These are phyloP conservation scores for Crithidia expoeki DNA, from an alignment of 208 protist species.

Conservation along the genomic window DNA sequence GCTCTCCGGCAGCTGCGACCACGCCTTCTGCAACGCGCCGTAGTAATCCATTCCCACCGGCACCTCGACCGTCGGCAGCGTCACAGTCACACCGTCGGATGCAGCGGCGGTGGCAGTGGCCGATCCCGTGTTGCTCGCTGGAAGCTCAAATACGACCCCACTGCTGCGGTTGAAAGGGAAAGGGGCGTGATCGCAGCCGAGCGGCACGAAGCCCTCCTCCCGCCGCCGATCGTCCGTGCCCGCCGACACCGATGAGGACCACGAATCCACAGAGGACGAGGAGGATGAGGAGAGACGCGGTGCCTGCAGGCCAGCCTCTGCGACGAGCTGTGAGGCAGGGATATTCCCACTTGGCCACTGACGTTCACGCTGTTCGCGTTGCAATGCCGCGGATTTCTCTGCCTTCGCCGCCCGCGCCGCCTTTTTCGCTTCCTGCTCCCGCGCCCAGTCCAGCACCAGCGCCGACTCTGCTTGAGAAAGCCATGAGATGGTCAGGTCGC, in stretches of 20 bases:
- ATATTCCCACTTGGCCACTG: not conserved
- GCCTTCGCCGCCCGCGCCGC: slow-evolving; percentile 7
- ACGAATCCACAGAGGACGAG: not conserved
- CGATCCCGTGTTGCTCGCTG: not conserved
- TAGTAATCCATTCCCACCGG: slow-evolving; percentile 37
- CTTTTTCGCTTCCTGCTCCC: not conserved
- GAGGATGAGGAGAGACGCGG: slow-evolving; percentile 13
- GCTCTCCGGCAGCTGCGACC: slow-evolving; percentile 26
- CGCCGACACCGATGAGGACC: slow-evolving; percentile 6
- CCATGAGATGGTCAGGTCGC: slow-evolving; percentile 37
- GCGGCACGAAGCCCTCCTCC: slow-evolving; percentile 26
- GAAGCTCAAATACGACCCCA: slow-evolving; percentile 26
- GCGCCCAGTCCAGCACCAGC: slow-evolving; percentile 29
- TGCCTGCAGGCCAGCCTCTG: slow-evolving; percentile 5
- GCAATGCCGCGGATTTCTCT: slow-evolving; percentile 4
- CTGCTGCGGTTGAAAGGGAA: slow-evolving; percentile 34
- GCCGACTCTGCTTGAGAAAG: slow-evolving; percentile 32
- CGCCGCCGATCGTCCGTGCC: slow-evolving; percentile 18
- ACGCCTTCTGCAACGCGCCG: slow-evolving; percentile 33
- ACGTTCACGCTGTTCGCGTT: not conserved
- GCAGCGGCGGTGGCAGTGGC: not conserved
- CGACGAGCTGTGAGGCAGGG: slow-evolving; percentile 4
- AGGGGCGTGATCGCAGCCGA: slow-evolving; percentile 31
- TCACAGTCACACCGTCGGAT: not conserved
- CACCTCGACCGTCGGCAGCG: slow-evolving; percentile 9